Evolutionary conservation across 306 rosid genomes (phyloP), one percentile per base, ranked within the genome.

Genomic region (Lathyrus oleraceus): DNA sequence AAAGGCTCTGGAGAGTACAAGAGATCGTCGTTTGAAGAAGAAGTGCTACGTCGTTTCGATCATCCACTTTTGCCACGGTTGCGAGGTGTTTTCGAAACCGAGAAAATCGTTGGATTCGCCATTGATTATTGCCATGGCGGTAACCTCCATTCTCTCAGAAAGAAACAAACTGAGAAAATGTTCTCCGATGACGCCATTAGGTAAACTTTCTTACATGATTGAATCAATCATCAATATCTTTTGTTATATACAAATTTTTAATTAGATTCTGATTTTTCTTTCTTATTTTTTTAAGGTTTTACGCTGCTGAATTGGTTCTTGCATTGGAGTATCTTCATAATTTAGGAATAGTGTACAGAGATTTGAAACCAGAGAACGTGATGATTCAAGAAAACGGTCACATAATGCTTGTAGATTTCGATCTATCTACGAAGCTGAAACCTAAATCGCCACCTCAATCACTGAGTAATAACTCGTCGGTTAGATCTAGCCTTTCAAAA

Each of bases 351-450:
- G 97, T 85, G 17, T 90, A 94, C 78, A 81, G 98, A 56, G 98
- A 94, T 82, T 81, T 94, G 83, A 94, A 94, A 82, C 98, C 98
- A 15, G 98, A 94, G 4, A 94, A 94, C 45, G 77, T 94, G 9
- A 85, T 94, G 94, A 81, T 94, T 59, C 97, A 88, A 87, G 85
- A 87, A 64, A 87, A 69, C 57, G 98, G 98, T 47, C 98, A 94
- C 86, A 77, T 94, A 56, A 88, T 94, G 98, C 85, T 94, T 20
- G 86, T 94, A 0, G 98, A 94, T 88, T 94, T 90, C 72, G 98
- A 94, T 69, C 97, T 94, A 74, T 94, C 98, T n/a, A 86, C 86
- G 4, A 84, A 76, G 25, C 89, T 94, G 9, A 67, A 87, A 5
- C 80, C 86, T 6, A 87, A 27, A 42, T 54, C 81, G 1, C 77